Percentiles rank a stretch among this genome's conserved stretches.
phyloP scores from a whole-genome alignment of 441 rosid species.

The Mallotus repandus region DNA sequence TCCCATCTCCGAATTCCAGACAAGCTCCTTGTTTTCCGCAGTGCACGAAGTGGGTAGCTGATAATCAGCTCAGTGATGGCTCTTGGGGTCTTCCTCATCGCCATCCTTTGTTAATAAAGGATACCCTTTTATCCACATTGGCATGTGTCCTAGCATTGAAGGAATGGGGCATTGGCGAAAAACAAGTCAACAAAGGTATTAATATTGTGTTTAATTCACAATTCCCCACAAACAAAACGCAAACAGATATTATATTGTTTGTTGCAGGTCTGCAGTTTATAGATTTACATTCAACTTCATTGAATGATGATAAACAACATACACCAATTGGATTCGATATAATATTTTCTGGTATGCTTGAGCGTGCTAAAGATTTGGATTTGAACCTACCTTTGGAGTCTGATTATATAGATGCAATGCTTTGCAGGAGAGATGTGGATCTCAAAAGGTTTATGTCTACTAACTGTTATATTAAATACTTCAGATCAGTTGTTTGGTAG shows the following conservation, averaged over 20 bases:
- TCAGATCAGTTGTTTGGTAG: no score
- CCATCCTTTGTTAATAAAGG: constrained; percentile 51
- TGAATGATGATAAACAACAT: constrained; percentile 53
- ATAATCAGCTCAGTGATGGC: constrained; percentile 70
- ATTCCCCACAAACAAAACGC: constrained; percentile 7
- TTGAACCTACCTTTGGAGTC: constrained; percentile 59
- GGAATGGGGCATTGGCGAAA: constrained; percentile 71
- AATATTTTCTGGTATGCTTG: constrained; percentile 78
- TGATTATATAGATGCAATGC: constrained; percentile 44
- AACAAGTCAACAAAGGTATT: constrained; percentile 57
- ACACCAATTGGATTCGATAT: constrained; percentile 73
- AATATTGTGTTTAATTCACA: constrained; percentile 1
- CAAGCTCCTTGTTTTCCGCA: constrained; percentile 61
- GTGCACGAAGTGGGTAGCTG: constrained; percentile 64
- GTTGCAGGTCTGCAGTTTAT: constrained; percentile 65
- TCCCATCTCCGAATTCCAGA: constrained; percentile 52
- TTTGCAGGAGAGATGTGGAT: constrained; percentile 47
- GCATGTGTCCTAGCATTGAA: constrained; percentile 74
- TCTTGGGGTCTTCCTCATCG: constrained; percentile 67
- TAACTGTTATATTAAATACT: background rate
- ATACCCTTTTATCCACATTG: constrained; percentile 65
- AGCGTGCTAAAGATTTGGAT: constrained; percentile 56
- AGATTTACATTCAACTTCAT: constrained; percentile 50
- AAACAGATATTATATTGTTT: constrained; percentile 16
- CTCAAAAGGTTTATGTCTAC: constrained; percentile 50